Evolutionary conservation across 1,139 yeast species (phyloP), one percentile per base, ranked within the genome.

Genomic region (Yamadazyma membranifaciens): DNA sequence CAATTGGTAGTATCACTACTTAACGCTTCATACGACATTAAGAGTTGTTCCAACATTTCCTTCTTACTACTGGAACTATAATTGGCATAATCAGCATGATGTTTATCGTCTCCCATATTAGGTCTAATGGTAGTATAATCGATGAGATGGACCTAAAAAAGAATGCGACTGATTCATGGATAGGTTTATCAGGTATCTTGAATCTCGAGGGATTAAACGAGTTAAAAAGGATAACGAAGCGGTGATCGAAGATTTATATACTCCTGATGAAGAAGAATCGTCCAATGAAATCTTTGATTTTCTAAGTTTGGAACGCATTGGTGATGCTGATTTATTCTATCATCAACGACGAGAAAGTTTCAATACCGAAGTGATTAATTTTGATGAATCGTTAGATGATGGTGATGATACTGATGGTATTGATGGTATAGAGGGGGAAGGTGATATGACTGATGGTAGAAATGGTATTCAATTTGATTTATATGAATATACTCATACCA

Each of bases 31-130:
- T 86, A 85, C 1, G 89, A 78, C 36, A 69, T 74, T 1, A 87
- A 45, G 3, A 87, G 62, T 41, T 68, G 70, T 44, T 81, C 77
- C 27, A 91, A 71, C 6, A 80, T 71, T 39, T 86, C 95, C 26
- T 61, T 57, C 49, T 80, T 83, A 37, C 70, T 35, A 4, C 65
- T 54, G 1, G 49, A 38, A 1, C 60, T 45, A 48, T 81, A 80
- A 31, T 70, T 67, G n/a, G 83, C 54, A 55, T 76, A 83, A 33
- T 82, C 87, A 0, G 94, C 91, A 59, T 87, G 94, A 50, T 31
- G 15, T 13, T 29, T 20, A 31, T 31, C 25, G 15, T 31, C 33
- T 15, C 31, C 31, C 31, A 29, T 29, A 6, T 26, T 22, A 7
- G 6, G 26, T 22, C 26, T 22, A 6, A 7, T 22, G 26, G 26